Conservation (phyloP, 2,329 filamentous ascomycete genomes). For the Botryotinia globosa region DNA sequence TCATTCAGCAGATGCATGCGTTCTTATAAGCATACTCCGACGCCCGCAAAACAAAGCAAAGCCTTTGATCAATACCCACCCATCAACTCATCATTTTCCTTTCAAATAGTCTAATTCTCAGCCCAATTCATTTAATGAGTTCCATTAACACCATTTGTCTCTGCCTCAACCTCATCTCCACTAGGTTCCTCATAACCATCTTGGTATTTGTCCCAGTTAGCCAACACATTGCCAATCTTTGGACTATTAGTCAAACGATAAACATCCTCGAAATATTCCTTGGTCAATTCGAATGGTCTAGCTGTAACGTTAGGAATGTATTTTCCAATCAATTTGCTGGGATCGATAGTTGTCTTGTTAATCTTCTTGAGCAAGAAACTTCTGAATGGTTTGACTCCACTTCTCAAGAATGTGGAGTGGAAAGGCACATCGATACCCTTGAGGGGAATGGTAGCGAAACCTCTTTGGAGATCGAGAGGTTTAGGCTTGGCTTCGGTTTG, state of each 20-base stretch:
- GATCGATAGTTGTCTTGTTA: constrained; percentile 98
- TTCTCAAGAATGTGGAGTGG: constrained; percentile 97
- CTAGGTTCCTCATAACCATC: constrained; percentile 23
- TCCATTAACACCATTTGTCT: constrained; percentile 5
- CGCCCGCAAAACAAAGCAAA: constrained; percentile 11
- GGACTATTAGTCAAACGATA: constrained; percentile 79
- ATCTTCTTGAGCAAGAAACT: constrained; percentile 99
- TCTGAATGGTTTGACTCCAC: constrained; percentile 97
- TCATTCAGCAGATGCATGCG: constrained; percentile 1
- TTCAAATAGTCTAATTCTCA: not conserved
- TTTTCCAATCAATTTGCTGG: constrained; percentile 93
- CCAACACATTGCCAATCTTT: constrained; percentile 38
- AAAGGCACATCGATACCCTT: constrained; percentile 98
- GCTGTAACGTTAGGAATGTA: constrained; percentile 99
- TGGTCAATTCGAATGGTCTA: constrained; percentile 89
- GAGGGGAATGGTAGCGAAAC: constrained; percentile 94
- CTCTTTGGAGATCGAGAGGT: constrained; percentile 86
- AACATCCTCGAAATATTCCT: constrained; percentile 99
- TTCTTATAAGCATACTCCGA: not conserved
- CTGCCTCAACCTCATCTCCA: constrained; percentile 4
- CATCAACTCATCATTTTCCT: not conserved
- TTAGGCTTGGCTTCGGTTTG: constrained; percentile 84
- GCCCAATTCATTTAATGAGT: not conserved
- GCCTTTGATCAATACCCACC: not conserved
- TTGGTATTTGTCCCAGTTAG: constrained; percentile 41